Base-by-base conservation (phyloP, 345 rosid species). In the Abelmoschus esculentus region DNA sequence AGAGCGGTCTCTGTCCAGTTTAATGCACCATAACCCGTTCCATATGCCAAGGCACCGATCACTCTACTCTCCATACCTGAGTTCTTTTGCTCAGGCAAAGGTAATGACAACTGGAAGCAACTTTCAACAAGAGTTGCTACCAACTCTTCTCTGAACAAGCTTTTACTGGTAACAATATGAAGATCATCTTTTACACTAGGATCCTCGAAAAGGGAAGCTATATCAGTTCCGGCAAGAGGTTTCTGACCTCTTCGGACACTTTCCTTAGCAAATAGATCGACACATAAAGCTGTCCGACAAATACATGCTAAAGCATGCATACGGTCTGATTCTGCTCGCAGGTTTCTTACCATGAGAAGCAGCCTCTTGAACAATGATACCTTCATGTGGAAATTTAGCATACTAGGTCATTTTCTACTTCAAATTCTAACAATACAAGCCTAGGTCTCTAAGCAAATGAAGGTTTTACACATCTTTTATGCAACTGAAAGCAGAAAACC, bases 221-320 rank as follows among this genome's bases (percentile, higher is more conserved):
- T 89, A 76, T 89, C 97, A 54, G 98, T 93, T 78, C 98, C 98
- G 46, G 91, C 85, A 26, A 93, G 86, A 73, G 98, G 98, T 75
- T 93, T 93, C 87, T 93, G 98, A 74, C 97, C 97, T 83, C 98
- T 88, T 80, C 97, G 82, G 54, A 92, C 89, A 67, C 97, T 93
- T 82, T 93, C 97, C 79, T 93, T 88, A 5, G 98, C 93, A 74
- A 93, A 93, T 70, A 93, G 96, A 81, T 91, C 97, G 71, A 91
- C 98, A 76, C 98, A 93, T 22, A 93, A 96, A 75, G 98, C 97
- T 50, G 98, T 93, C 69, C 97, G 89, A 65, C 98, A 93, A 70
- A 93, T 89, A 78, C 98, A 91, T 55, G 98, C 98, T 78, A 93
- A 78, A 32, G 98, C 98, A 80, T 93, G 89, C 98, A 93, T 93